Base-by-base conservation (phyloP, 1,139 yeast genomes). In the Suhomyces bribrorum region DNA sequence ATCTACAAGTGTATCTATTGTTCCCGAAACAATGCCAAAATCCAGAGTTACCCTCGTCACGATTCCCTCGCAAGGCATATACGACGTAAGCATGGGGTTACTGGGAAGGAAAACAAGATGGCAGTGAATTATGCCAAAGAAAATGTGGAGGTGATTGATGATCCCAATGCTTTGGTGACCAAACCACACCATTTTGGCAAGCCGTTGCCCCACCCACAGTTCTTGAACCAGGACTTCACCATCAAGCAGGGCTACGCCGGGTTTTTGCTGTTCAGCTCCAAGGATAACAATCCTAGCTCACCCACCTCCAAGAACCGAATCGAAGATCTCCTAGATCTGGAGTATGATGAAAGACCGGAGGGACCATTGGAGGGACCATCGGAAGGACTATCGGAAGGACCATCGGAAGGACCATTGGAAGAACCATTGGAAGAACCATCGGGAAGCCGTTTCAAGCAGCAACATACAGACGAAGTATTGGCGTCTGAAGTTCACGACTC, bases 61-160 rank as follows among this genome's bases (percentile, higher is more conserved):
- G 77, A 71, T 47, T 69, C 75, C 4, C 57, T 72, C 39, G 73
- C 77, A 0, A 56, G 77, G 33, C 77, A 72, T 47, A 67, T 72
- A 6, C 54, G 77, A 35, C 56, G 77, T 36, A 70, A 70, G 43
- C 77, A 72, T 49, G 74, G 74, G 1, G 63, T 72, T 13, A 68
- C 74, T 0, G 77, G 77, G 1, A 67, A 66, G 37, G 77, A 71
- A 38, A 71, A 70, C 48, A 71, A 70, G 42, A 55, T 65, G 56
- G 77, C 77, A 0, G 75, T 72, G n/a, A 64, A 66, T 43, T 66
- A 68, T 46, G 77, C 77, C n/a, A 70, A 69, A 47, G 72, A 66
- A 31, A 62, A 69, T 43, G 74, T 69, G 3, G 71, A 65, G 35
- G 54, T 66, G 5, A 59, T 69, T 17, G 73, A 68, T 34, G 72